phyloP scores from a whole-genome alignment of 2,329 filamentous ascomycete genomes.

The Cladorrhinum sp. region DNA sequence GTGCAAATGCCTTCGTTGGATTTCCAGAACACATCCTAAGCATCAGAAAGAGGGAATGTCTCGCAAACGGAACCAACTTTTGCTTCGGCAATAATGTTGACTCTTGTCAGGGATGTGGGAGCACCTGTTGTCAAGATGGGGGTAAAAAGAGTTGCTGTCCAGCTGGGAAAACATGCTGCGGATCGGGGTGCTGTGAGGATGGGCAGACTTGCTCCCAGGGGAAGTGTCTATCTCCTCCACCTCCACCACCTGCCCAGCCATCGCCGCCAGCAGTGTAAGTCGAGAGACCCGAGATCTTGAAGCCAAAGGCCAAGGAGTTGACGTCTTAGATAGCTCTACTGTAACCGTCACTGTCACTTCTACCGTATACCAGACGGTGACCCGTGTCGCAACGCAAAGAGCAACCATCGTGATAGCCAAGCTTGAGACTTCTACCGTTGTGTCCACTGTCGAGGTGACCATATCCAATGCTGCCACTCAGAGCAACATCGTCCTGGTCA shows the following conservation, averaged over 20 bases:
- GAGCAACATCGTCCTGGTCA: conserved; percentile 24
- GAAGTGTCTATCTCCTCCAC: conserved; percentile 25
- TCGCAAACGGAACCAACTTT: conserved; percentile 35
- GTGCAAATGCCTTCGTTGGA: conserved; percentile 24
- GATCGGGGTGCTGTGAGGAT: conserved; percentile 31
- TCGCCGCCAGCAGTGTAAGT: conserved; percentile 19
- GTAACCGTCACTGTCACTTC: conserved; percentile 21
- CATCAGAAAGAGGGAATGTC: conserved; percentile 28
- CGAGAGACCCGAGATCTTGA: not conserved
- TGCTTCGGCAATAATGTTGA: conserved; percentile 31
- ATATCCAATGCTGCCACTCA: conserved; percentile 24
- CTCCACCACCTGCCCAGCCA: not conserved
- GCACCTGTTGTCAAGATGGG: conserved; percentile 28
- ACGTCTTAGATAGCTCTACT: not conserved
- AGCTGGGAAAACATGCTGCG: conserved; percentile 30
- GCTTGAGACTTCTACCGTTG: conserved; percentile 23
- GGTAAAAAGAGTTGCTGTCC: conserved; percentile 29
- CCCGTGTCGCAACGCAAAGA: conserved; percentile 21
- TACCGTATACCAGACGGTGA: conserved; percentile 20
- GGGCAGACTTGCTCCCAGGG: conserved; percentile 32
- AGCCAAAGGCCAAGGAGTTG: not conserved
- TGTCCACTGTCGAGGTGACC: conserved; percentile 23
- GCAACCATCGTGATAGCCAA: conserved; percentile 25
- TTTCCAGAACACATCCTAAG: conserved; percentile 18
- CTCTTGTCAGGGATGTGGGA: conserved; percentile 32